Base-by-base conservation (phyloP, 1,284 basidiomycete species). In the Xerocomus amazonicus region DNA sequence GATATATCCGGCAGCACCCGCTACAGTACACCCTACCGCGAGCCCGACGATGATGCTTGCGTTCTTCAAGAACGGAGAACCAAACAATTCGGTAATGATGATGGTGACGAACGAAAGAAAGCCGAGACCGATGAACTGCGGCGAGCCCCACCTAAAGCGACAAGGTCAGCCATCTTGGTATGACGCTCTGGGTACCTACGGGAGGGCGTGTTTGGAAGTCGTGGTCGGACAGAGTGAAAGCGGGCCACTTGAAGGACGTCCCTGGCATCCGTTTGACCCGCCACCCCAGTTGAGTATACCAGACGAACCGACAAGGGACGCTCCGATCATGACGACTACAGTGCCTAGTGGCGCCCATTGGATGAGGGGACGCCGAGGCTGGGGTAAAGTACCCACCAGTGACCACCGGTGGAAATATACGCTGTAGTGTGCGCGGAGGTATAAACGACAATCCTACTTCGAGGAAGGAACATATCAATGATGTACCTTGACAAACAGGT, bases 211-310 rank as follows among this genome's bases (percentile, higher is more conserved):
- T 3, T 86, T 87, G 1, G 87, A 87, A 36, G 69, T 68, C 41
- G 79, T 86, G 26, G 76, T 83, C 0, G 84, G 89, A 59, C 90
- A 92, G 1, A 90, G 71, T 49, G 72, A 65, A 65, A 85, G 90
- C 45, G 84, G 76, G 0, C 87, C 86, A 9, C 75, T 79, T 3
- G 71, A 70, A 1, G 87, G 86, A 14, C 80, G 75, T 1, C 59
- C 53, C 45, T 74, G 68, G 63, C 89, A 92, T 51, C 77, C 76
- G 55, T 90, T 88, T 7, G 83, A 80, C 8, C 90, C 89, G 41
- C 90, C 90, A 19, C 84, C 90, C 88, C 91, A 94, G 67, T 91
- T 84, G 8, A 78, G 76, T 29, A 88, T 81, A 1, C 90, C 91
- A 9, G 84, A 86, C 1, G 75, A 70, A 28, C 89, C 87, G 48